Conservation (phyloP, 2,329 filamentous ascomycete genomes). For the Aspergillus novoparasiticus region DNA sequence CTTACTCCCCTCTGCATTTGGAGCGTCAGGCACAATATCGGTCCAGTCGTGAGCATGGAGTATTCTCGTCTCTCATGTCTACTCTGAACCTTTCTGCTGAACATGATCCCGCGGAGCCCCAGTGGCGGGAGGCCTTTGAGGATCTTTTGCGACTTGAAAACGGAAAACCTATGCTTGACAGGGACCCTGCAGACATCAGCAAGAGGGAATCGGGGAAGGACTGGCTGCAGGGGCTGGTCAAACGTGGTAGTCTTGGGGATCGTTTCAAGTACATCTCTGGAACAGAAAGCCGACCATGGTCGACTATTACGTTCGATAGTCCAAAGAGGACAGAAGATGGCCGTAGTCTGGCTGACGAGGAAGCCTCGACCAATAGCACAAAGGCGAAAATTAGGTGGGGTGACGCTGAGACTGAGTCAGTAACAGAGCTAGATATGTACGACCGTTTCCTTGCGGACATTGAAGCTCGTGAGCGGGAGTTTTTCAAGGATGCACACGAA, state of each 20-base stretch:
- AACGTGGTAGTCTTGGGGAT: constrained; percentile 46
- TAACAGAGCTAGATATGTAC: constrained; percentile 58
- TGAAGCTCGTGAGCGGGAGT: constrained; percentile 35
- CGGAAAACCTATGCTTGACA: constrained; percentile 45
- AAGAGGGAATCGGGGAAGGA: constrained; percentile 37
- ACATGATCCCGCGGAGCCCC: constrained; percentile 38
- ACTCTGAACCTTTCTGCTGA: constrained; percentile 34
- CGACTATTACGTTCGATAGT: constrained; percentile 27
- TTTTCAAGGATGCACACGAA: constrained; percentile 28
- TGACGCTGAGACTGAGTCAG: constrained; percentile 34
- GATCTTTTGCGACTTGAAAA: constrained; percentile 57
- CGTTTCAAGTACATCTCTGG: constrained; percentile 38
- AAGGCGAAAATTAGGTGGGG: constrained; percentile 30
- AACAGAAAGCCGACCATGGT: constrained; percentile 24
- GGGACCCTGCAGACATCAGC: constrained; percentile 23
- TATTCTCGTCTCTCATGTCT: constrained; percentile 39
- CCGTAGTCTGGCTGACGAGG: constrained; percentile 14
- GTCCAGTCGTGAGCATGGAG: constrained; percentile 28
- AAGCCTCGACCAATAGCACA: constrained; percentile 12
- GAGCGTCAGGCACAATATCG: constrained; percentile 48
- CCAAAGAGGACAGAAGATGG: constrained; percentile 14
- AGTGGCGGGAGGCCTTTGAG: constrained; percentile 62
- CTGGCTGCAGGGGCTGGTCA: constrained; percentile 45
- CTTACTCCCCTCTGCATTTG: constrained; percentile 59
- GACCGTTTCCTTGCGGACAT: constrained; percentile 50